Percentiles rank a stretch among this genome's conserved stretches.
Conservation (phyloP, 805 yeast genomes). For the Barnettozyma pratensis region DNA sequence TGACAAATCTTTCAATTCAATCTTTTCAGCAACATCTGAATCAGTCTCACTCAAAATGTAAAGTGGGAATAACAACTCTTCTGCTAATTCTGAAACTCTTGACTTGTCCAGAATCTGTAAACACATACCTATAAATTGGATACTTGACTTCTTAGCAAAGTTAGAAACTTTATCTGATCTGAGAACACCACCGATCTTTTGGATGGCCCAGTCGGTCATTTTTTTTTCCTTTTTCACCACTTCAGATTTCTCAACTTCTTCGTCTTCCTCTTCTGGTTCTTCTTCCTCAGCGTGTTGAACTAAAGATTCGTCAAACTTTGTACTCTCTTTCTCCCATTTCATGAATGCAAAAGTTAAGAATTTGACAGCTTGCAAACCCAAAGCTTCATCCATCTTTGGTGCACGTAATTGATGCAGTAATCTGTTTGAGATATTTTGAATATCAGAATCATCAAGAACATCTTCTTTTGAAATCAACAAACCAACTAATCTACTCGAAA, state of each 20-base stretch:
- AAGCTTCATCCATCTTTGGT: slow-evolving; percentile 57
- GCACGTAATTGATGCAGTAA: slow-evolving; percentile 78
- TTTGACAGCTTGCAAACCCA: slow-evolving; percentile 62
- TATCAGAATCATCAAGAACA: slow-evolving; percentile 37
- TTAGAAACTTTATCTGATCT: slow-evolving; percentile 59
- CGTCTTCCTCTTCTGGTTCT: slow-evolving; percentile 21
- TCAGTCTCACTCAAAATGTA: slow-evolving; percentile 42
- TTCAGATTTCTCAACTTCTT: slow-evolving; percentile 21
- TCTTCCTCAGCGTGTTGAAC: slow-evolving; percentile 20
- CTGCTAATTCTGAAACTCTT: slow-evolving; percentile 38
- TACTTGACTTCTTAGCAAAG: slow-evolving; percentile 58
- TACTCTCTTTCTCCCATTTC: slow-evolving; percentile 49
- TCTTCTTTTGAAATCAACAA: slow-evolving; percentile 38
- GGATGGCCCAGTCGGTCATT: slow-evolving; percentile 57
- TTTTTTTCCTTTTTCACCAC: slow-evolving; percentile 16
- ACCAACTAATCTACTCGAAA: slow-evolving; percentile 56
- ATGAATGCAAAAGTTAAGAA: slow-evolving; percentile 56
- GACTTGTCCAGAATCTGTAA: slow-evolving; percentile 43
- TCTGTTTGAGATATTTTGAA: slow-evolving; percentile 67
- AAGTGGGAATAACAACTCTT: slow-evolving; percentile 50
- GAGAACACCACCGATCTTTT: slow-evolving; percentile 56
- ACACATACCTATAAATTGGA: slow-evolving; percentile 66
- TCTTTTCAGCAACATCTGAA: slow-evolving; percentile 39
- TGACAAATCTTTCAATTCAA: slow-evolving; percentile 48
- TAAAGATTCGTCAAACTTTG: slow-evolving; percentile 26